Conservation (phyloP, 257 asterid genomes). For the Mentha longifolia region DNA sequence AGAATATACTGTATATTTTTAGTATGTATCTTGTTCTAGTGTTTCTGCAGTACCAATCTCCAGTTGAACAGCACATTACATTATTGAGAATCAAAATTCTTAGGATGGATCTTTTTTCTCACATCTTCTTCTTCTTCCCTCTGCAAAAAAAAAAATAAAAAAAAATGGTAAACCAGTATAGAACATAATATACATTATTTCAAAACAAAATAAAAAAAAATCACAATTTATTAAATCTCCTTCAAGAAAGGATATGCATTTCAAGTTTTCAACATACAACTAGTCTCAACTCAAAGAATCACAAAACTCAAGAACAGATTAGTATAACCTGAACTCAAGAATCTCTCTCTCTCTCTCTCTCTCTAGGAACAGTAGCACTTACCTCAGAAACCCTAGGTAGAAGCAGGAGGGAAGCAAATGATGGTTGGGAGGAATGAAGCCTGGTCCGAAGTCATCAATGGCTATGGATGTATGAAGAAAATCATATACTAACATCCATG, state of each 20-base stretch:
- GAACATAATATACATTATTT: not conserved
- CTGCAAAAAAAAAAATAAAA: conserved; percentile 12
- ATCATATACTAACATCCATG: conserved; percentile 35
- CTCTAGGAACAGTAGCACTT: not conserved
- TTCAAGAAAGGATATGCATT: not conserved
- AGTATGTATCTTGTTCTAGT: not conserved
- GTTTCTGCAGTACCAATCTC: not conserved
- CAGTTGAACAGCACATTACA: conserved; percentile 1
- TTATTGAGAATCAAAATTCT: not conserved
- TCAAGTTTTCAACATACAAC: conserved; percentile 14
- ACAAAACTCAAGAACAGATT: too few relatives aligned
- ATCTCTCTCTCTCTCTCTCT: conserved; percentile 4
- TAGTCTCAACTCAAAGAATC: not conserved
- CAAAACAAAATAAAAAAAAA: not conserved
- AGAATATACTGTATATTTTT: too few relatives aligned
- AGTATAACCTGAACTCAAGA: not conserved
- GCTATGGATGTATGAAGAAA: not conserved
- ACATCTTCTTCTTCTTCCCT: not conserved
- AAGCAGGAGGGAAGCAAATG: conserved; percentile 35
- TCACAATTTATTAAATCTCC: not conserved
- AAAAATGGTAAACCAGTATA: not conserved
- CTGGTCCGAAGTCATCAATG: conserved; percentile 69
- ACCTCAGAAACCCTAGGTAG: not conserved
- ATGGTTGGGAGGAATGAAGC: conserved; percentile 70
- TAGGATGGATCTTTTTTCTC: not conserved